Percentiles rank a stretch among this genome's conserved stretches.
These are phyloP conservation scores for Moniliophthora roreri DNA, from an alignment of 1,284 basidiomycete species.

Conservation along the genomic window DNA sequence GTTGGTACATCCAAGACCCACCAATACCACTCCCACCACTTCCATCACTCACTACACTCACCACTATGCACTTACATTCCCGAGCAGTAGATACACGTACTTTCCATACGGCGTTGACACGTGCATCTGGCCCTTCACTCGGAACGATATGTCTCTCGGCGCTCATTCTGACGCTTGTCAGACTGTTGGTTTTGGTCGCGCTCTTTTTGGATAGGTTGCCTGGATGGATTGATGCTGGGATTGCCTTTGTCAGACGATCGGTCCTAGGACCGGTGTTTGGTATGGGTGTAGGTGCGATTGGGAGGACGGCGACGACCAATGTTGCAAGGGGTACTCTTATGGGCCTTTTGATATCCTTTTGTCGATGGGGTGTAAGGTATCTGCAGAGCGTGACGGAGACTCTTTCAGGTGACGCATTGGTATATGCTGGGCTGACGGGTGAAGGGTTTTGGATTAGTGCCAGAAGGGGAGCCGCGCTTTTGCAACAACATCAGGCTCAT, in stretches of 20 bases:
- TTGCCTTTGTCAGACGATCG: not conserved
- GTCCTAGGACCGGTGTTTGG: not conserved
- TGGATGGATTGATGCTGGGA: conserved; percentile 39
- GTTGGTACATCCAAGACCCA: conserved; percentile 87
- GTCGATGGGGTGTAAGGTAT: conserved; percentile 48
- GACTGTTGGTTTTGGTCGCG: conserved; percentile 49
- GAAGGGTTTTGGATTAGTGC: conserved; percentile 82
- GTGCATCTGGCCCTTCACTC: conserved; percentile 79
- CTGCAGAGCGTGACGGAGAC: conserved; percentile 67
- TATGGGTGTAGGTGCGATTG: not conserved
- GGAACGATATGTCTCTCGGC: conserved; percentile 71
- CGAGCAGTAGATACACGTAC: conserved; percentile 38
- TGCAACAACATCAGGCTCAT: conserved; percentile 41
- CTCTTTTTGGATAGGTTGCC: conserved; percentile 55
- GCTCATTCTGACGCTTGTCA: conserved; percentile 71
- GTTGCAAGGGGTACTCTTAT: conserved; percentile 24
- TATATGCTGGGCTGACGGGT: conserved; percentile 87
- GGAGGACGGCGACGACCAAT: not conserved
- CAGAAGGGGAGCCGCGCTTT: conserved; percentile 59
- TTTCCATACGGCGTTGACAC: conserved; percentile 76
- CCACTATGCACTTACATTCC: not conserved
- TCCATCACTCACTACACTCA: not conserved
- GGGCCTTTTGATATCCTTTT: conserved; percentile 38
- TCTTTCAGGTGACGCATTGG: conserved; percentile 81
- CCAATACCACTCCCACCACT: not conserved